These are phyloP conservation scores for Colletotrichum phormii DNA, from an alignment of 2,329 filamentous ascomycete species.

Conservation along the genomic window DNA sequence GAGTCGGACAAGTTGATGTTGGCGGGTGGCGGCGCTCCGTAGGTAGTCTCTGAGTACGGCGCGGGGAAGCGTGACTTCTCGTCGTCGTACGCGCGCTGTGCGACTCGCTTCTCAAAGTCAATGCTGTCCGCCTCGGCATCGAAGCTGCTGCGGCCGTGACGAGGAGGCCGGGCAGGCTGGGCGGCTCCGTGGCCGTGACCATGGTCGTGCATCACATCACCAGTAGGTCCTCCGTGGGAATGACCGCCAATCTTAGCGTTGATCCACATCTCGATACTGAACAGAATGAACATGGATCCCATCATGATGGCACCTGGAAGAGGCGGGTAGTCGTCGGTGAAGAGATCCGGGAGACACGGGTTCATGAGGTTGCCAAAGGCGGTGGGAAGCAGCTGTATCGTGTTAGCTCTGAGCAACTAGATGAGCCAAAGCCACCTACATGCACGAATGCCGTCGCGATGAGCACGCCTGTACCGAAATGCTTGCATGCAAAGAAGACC, in stretches of 20 bases:
- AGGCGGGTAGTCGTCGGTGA: conserved; percentile 69
- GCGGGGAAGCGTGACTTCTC: conserved; percentile 44
- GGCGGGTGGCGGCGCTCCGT: conserved; percentile 38
- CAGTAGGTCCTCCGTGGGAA: conserved; percentile 67
- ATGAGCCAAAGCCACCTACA: conserved; percentile 51
- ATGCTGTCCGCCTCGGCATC: conserved; percentile 46
- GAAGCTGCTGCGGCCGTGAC: conserved; percentile 46
- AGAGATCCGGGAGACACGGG: conserved; percentile 69
- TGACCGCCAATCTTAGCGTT: conserved; percentile 70
- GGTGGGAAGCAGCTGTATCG: conserved; percentile 64
- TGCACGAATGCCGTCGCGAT: conserved; percentile 81
- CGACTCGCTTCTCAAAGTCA: conserved; percentile 55
- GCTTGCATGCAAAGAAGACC: conserved; percentile 72
- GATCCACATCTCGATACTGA: conserved; percentile 72
- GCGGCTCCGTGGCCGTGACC: conserved; percentile 35
- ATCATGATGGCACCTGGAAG: conserved; percentile 76
- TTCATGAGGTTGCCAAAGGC: conserved; percentile 65
- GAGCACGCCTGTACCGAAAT: conserved; percentile 78
- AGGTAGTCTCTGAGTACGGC: conserved; percentile 38
- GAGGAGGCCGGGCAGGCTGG: conserved; percentile 44
- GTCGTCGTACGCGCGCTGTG: conserved; percentile 53
- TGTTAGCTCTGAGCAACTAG: neutral
- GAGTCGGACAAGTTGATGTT: conserved; percentile 47
- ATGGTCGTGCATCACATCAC: conserved; percentile 41
- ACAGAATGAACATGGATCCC: conserved; percentile 69